Evolutionary conservation across 202 grass and related monocot species (phyloP), one percentile per base, ranked within the genome.

Genomic region (Schoenoplectus tabernaemontani): DNA sequence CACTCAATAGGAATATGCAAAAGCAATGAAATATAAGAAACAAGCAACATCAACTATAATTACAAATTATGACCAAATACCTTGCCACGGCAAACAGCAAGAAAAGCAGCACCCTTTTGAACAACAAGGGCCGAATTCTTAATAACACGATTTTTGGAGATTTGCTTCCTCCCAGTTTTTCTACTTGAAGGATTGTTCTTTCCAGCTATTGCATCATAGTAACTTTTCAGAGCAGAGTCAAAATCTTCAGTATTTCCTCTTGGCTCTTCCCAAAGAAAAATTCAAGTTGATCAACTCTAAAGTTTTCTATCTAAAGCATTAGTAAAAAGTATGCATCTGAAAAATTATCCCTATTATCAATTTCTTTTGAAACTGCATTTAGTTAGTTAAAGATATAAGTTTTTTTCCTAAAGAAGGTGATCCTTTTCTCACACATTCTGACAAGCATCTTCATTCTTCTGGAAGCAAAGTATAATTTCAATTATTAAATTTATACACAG

Each of bases 11-110:
- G 3, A 50, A 51, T 23, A 73, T 51, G 43, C 5, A 23, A 51
- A 73, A 17, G 47, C 10, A 32, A 72, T 32, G 68, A 32, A 22
- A 78, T 59, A 56, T 33, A 78, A 7, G 44, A 74, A 51, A 53
- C 12, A 74, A 53, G 69, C 46, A 74, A 74, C 26, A 53, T 74
- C 12, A 77, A 39, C 47, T 67, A 81, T 13, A 71, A 67, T 81
- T 81, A 41, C 73, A 77, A 81, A 56, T 16, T 64, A 62, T 68
- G 7, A 90, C 59, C 43, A 58, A 82, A 23, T 57, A 97, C 95
- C 95, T 97, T 97, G 36, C 95, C 91, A 41, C 95, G 91, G 64
- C 87, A 97, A 89, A 97, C 95, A 87, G 95, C 95, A 89, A 97
- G 89, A 89, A 97, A 85, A 89, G 89, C 84, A 83, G 95, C 95